Evolutionary conservation across 306 rosid genomes (phyloP), one percentile per base, ranked within the genome.

Genomic region (Mimosa pudica): DNA sequence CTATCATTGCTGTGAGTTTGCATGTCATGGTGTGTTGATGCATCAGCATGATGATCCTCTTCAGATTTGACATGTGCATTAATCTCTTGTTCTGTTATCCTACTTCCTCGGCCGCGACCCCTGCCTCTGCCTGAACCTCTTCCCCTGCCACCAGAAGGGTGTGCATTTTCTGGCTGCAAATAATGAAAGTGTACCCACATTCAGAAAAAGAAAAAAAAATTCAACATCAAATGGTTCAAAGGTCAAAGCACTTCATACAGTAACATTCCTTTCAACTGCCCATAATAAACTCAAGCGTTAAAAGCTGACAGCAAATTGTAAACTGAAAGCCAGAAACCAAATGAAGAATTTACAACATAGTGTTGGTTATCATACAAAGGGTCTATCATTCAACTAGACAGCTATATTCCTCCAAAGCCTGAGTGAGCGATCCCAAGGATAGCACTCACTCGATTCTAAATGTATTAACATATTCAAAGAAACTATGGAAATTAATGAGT

Each of bases 71-170:
- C 86, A 11, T 69, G 73, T 49, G 63, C 61, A 62, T 44, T 57
- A 71, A 75, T 73, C 68, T 91, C 93, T 67, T 82, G 88, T 81
- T 90, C 95, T 32, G 76, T 66, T 83, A 78, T 75, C 82, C 83
- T 86, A 72, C 83, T 79, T 75, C 88, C 84, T 45, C 88, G 90
- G 3, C 90, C 92, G 2, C 95, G 89, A 62, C 92, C 94, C 81
- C 97, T 87, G 17, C 98, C 94, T 73, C 94, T 86, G 8, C 95
- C 97, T 75, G 93, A 79, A 32, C 94, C 94, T 73, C 88, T 82
- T 71, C 94, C 94, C 57, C 93, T 86, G 47, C 89, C 87, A 79
- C 83, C 73, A 4, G 61, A 58, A 49, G 82, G 88, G 20, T 68
- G 72, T 47, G 77, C 86, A 30, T 75, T 60, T 35, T 91, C 97